phyloP scores from a whole-genome alignment of 2,329 filamentous ascomycete genomes.

The Periconia sp. region DNA sequence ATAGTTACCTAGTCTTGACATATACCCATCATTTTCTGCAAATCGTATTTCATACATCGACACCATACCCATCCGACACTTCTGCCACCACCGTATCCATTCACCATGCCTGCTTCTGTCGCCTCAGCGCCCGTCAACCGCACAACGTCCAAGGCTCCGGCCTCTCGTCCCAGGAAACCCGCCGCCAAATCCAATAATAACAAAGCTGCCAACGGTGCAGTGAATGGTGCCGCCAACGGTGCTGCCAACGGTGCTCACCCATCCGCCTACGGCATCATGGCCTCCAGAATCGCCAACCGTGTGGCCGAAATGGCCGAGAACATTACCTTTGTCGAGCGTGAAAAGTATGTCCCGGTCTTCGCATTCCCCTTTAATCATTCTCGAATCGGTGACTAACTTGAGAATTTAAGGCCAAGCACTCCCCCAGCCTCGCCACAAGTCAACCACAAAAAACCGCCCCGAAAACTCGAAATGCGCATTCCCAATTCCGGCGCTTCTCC shows the following conservation, averaged over 20 bases:
- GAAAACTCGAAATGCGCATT: conserved; percentile 55
- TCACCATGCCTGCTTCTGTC: conserved; percentile 38
- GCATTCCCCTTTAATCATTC: background rate
- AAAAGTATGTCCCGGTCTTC: conserved; percentile 28
- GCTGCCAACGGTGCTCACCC: conserved; percentile 21
- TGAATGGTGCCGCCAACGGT: conserved; percentile 26
- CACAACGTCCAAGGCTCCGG: conserved; percentile 30
- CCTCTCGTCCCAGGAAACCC: conserved; percentile 36
- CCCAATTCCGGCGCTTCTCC: conserved; percentile 37
- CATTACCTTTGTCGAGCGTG: conserved; percentile 53
- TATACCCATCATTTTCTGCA: background rate
- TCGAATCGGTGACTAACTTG: conserved; percentile 10
- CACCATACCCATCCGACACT: background rate
- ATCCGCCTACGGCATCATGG: conserved; percentile 56
- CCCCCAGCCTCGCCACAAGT: conserved; percentile 18
- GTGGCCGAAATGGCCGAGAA: conserved; percentile 57
- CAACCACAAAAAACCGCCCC: conserved; percentile 45
- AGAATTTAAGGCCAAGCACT: conserved; percentile 20
- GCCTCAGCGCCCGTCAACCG: conserved; percentile 37
- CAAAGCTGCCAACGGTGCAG: conserved; percentile 23
- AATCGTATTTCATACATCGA: conserved; percentile 1
- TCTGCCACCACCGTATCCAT: background rate
- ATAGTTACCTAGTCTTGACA: too few relatives aligned
- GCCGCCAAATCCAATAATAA: conserved; percentile 19
- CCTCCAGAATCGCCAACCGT: conserved; percentile 52